A percentile compares a stretch with the other conserved stretches of the same genome.
Evolutionary conservation across 345 rosid genomes (phyloP).

Genomic region (Turritis glabra): DNA sequence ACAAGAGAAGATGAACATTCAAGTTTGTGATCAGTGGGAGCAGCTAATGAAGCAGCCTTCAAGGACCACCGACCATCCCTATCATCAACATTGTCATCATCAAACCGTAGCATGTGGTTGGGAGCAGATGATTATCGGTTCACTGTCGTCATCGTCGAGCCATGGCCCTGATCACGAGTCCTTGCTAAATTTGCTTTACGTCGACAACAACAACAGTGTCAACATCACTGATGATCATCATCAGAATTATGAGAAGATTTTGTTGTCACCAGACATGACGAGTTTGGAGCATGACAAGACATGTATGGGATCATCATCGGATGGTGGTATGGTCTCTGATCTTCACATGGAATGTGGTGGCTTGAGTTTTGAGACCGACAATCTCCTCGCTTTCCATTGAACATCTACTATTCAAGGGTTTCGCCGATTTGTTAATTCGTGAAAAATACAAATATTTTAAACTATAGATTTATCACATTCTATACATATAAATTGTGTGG

Average conservation of each 20-base stretch:
- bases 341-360: slow-evolving; percentile 34
- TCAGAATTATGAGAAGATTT: slow-evolving; percentile 33
- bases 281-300: slow-evolving; percentile 35
- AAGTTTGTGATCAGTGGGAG: slow-evolving; percentile 35
- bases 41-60: slow-evolving; percentile 29
- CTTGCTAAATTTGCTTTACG: slow-evolving; percentile 34
- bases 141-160: slow-evolving; percentile 30
- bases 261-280: slow-evolving; percentile 28
- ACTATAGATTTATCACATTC: slow-evolving; percentile 21
- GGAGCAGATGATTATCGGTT: slow-evolving; percentile 37
- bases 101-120: slow-evolving; percentile 37
- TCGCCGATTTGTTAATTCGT: slow-evolving; percentile 39
- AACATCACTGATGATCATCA: slow-evolving; percentile 18
- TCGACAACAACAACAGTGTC: slow-evolving; percentile 20
- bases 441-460: slow-evolving; percentile 8
- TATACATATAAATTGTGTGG: slow-evolving; percentile 33
- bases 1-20: slow-evolving; percentile 21
- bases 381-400: slow-evolving; percentile 26
- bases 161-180: slow-evolving; percentile 40
- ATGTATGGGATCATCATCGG: slow-evolving; percentile 35
- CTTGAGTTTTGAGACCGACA: slow-evolving; percentile 36
- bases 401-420: neutral
- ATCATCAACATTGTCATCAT: slow-evolving; percentile 31
- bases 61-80: slow-evolving; percentile 32
- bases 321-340: slow-evolving; percentile 34